Evolutionary conservation across 495 filamentous ascomycete species (phyloP).

Genomic region (Elaphomyces granulatus): DNA sequence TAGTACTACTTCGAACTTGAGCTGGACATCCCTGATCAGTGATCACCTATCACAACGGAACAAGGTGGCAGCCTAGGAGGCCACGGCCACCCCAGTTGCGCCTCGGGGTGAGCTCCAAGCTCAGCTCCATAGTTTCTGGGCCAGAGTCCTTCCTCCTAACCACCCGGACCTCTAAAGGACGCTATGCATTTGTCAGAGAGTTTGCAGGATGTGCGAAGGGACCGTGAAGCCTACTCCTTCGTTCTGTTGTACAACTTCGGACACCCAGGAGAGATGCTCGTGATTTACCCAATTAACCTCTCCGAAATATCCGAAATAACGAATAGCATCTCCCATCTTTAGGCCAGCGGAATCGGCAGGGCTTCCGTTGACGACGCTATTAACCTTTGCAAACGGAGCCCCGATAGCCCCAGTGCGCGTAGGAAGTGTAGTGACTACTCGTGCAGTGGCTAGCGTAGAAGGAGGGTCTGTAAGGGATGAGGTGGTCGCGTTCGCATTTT

Average conservation of each 20-base stretch:
- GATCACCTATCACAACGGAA: slow-evolving; percentile 53
- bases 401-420: slow-evolving; percentile 29
- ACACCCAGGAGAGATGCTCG: slow-evolving; percentile 70
- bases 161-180: slow-evolving; percentile 56
- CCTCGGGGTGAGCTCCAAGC: slow-evolving; percentile 56
- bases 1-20: too few species aligned
- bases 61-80: slow-evolving; percentile 73
- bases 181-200: slow-evolving; percentile 22
- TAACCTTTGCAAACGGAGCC: slow-evolving; percentile 79
- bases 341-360: slow-evolving; percentile 78
- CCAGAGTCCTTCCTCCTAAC: slow-evolving; percentile 33
- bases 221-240: slow-evolving; percentile 61
- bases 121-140: slow-evolving; percentile 39
- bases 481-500: slow-evolving; percentile 12
- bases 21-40: too few species aligned
- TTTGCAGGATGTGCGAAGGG: neutral
- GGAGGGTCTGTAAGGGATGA: slow-evolving; percentile 18
- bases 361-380: slow-evolving; percentile 60
- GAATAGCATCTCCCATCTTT: slow-evolving; percentile 66
- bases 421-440: neutral
- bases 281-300: slow-evolving; percentile 68
- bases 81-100: slow-evolving; percentile 81
- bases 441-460: neutral
- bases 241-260: slow-evolving; percentile 68
- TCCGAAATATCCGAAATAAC: slow-evolving; percentile 82